phyloP scores from a whole-genome alignment of 2,329 filamentous ascomycete genomes.

The Rhynchosporium graminicola region DNA sequence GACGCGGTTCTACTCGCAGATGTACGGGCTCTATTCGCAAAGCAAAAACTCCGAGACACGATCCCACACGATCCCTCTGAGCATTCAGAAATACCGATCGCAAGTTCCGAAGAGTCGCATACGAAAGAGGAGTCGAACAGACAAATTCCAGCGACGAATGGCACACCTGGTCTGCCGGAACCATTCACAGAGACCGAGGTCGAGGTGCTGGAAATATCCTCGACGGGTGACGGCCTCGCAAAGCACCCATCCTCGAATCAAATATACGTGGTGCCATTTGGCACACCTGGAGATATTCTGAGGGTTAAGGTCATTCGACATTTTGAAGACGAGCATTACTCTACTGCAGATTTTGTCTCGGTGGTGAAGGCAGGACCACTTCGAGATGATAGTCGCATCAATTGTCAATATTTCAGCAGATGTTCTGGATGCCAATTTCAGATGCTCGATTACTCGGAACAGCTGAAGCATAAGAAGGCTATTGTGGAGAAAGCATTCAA shows the following conservation, averaged over 20 bases:
- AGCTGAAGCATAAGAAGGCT: slow-evolving; percentile 79
- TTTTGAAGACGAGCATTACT: slow-evolving; percentile 64
- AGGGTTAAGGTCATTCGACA: slow-evolving; percentile 79
- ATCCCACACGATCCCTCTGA: neutral
- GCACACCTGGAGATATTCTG: slow-evolving; percentile 79
- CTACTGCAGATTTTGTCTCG: slow-evolving; percentile 78
- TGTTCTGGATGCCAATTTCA: slow-evolving; percentile 97
- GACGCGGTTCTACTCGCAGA: slow-evolving; percentile 69
- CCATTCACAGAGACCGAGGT: slow-evolving; percentile 77
- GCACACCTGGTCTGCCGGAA: slow-evolving; percentile 55
- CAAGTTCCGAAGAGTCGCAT: slow-evolving; percentile 34
- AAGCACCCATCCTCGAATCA: slow-evolving; percentile 62
- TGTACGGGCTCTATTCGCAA: slow-evolving; percentile 55
- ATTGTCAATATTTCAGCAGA: slow-evolving; percentile 81
- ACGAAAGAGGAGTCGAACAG: slow-evolving; percentile 34
- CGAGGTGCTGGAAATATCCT: slow-evolving; percentile 79
- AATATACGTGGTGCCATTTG: slow-evolving; percentile 87
- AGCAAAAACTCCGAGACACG: slow-evolving; percentile 39
- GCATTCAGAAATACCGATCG: slow-evolving; percentile 26
- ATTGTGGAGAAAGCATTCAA: slow-evolving; percentile 89
- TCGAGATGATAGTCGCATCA: slow-evolving; percentile 74
- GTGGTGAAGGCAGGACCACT: slow-evolving; percentile 71
- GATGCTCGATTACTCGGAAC: slow-evolving; percentile 87
- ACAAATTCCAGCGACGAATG: slow-evolving; percentile 27
- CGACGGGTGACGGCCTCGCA: slow-evolving; percentile 88